phyloP scores from a whole-genome alignment of 1,284 basidiomycete genomes.

The Cryptococcus jaspeensis region DNA sequence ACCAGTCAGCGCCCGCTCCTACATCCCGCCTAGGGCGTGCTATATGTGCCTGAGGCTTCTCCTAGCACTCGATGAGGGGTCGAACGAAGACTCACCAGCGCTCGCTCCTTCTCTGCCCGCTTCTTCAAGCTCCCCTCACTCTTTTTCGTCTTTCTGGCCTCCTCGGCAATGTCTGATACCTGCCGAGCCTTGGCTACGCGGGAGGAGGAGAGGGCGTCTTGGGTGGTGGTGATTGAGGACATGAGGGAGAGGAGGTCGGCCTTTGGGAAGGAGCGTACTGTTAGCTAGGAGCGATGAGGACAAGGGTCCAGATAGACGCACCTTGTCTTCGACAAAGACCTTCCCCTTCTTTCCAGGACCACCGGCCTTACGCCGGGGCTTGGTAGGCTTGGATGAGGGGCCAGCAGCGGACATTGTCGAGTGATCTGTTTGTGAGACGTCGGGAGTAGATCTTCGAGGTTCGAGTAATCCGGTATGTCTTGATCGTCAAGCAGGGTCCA shows the following conservation, averaged over 20 bases:
- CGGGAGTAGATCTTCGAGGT: too few relatives aligned
- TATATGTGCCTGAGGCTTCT: too few relatives aligned
- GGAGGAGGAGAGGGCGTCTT: constrained; percentile 19
- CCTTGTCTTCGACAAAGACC: constrained; percentile 48
- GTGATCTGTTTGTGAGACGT: too few relatives aligned
- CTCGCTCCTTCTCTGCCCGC: constrained; percentile 23
- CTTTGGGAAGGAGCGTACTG: too few relatives aligned
- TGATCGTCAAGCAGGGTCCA: too few relatives aligned
- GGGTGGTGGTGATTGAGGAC: constrained; percentile 26
- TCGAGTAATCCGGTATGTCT: too few relatives aligned
- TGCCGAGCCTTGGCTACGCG: constrained; percentile 20
- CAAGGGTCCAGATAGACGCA: constrained; percentile 18
- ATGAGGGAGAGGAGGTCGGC: constrained; percentile 29
- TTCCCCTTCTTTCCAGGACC: constrained; percentile 48
- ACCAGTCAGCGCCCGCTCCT: neutral
- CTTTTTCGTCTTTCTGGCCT: constrained; percentile 18
- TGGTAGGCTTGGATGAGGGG: neutral
- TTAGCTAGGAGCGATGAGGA: too few relatives aligned
- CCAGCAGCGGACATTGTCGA: neutral
- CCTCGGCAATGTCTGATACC: neutral
- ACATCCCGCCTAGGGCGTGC: too few relatives aligned
- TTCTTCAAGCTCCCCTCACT: constrained; percentile 15
- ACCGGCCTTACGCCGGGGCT: constrained; percentile 30
- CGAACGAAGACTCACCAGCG: constrained; percentile 25
- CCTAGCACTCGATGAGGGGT: too few relatives aligned